These are phyloP conservation scores for Pseudonitzschia pungens DNA, from an alignment of 108 stramenopile genomes.

Conservation along the genomic window DNA sequence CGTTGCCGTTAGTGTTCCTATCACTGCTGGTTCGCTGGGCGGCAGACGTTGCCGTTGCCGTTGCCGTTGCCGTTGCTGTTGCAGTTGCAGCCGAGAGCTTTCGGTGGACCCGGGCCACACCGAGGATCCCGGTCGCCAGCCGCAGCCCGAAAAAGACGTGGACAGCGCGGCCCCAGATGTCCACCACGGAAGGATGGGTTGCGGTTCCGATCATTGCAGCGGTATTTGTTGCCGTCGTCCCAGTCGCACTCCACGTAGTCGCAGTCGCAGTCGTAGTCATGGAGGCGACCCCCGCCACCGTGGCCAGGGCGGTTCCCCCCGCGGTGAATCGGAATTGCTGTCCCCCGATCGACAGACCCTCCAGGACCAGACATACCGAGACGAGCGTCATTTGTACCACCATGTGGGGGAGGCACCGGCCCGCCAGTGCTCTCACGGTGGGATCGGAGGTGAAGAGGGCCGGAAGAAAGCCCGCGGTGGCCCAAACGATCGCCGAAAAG, in stretches of 20 bases:
- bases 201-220: not conserved
- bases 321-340: slow-evolving; percentile 47
- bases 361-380: slow-evolving; percentile 36
- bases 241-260: too few species aligned
- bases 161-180: slow-evolving; percentile 27
- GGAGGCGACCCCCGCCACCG: slow-evolving; percentile 4
- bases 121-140: slow-evolving; percentile 15
- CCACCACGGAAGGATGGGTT: slow-evolving; percentile 24
- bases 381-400: slow-evolving; percentile 39
- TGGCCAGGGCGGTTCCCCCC: slow-evolving; percentile 33
- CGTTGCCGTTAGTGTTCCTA: too few species aligned
- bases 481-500: slow-evolving; percentile 17
- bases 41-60: too few species aligned
- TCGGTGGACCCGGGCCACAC: slow-evolving; percentile 22
- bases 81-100: not conserved
- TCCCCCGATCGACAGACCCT: slow-evolving; percentile 46
- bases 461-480: slow-evolving; percentile 15
- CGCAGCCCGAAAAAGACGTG: slow-evolving; percentile 26
- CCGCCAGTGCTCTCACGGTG: slow-evolving; percentile 13
- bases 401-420: slow-evolving; percentile 34
- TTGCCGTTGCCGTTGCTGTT: too few species aligned
- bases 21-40: too few species aligned
- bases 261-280: not conserved
- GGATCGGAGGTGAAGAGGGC: slow-evolving; percentile 36
- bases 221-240: not conserved